Base-by-base conservation (phyloP, 2,329 filamentous ascomycete genomes). In the Colletotrichum musicola region DNA sequence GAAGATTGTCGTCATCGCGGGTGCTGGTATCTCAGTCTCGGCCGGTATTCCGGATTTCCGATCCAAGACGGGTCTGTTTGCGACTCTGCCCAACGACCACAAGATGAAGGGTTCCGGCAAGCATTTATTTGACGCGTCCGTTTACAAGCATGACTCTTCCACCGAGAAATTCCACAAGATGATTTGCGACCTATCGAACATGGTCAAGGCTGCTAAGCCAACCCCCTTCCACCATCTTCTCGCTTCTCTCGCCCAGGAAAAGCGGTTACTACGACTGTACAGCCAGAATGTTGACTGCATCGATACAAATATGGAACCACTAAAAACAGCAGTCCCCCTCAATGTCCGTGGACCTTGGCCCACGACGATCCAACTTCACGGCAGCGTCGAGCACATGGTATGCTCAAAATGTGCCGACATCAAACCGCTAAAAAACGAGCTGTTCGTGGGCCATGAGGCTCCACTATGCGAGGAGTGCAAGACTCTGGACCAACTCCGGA, bases 31-130 rank as follows among this genome's bases (percentile, higher is more conserved):
- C 75, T 98, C 96, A 46, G 96, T 98, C 59, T 95, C 95, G 62
- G 95, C 96, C 73, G 96, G 96, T 71, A 97, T 99, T 75, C 96
- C 96, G 74, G 96, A 99, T 79, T 99, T 99, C 76, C 93, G 96
- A 72, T 99, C 96, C 5, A 91, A 93, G 12, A 92, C 90, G 68
- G 96, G 96, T 58, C 88, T 99, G 3, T 99, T 99, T 81, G 92
- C 90, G 68, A 93, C 92, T 18, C 85, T 97, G 27, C 92, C 93
- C 72, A 92, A 89, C 70, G 92, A 97, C 77, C 93, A 98, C 81
- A 97, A 96, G 73, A 85, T 98, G 71, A 97, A 97, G 78, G 89
- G 92, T 22, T 98, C 96, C 0, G 96, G 96, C 60, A 98, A 98
- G 80, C 91, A 97, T 73, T 87, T 99, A 1, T 99, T 99, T 77